Percentiles rank a stretch among this genome's conserved stretches.
Conservation (phyloP, 2,329 filamentous ascomycete genomes). For the Tolypocladium tundrense region DNA sequence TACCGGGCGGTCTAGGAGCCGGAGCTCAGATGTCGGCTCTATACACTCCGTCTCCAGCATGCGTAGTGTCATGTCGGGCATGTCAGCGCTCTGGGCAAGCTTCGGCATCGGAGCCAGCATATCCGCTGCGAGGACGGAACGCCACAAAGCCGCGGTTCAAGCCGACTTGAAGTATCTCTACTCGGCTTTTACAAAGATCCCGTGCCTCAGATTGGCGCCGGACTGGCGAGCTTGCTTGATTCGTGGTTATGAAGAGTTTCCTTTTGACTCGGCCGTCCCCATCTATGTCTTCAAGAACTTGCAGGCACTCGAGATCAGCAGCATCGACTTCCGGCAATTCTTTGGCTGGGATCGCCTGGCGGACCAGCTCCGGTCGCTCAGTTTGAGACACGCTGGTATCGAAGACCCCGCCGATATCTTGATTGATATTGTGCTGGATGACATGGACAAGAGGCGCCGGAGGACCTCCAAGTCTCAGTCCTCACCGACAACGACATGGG, state of each 20-base stretch:
- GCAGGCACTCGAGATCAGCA: slow-evolving; percentile 84
- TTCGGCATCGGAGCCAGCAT: slow-evolving; percentile 75
- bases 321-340: slow-evolving; percentile 93
- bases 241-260: slow-evolving; percentile 91
- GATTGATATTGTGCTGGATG: slow-evolving; percentile 88
- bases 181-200: slow-evolving; percentile 97
- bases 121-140: slow-evolving; percentile 72
- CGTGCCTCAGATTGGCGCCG: slow-evolving; percentile 79
- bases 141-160: slow-evolving; percentile 76
- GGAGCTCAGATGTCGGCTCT: slow-evolving; percentile 74
- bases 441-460: slow-evolving; percentile 84
- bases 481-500: slow-evolving; percentile 67
- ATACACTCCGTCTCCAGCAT: slow-evolving; percentile 95
- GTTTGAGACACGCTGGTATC: slow-evolving; percentile 75
- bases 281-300: slow-evolving; percentile 97
- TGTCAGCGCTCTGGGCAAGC: slow-evolving; percentile 87
- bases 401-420: slow-evolving; percentile 86
- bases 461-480: slow-evolving; percentile 78
- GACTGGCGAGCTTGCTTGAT: slow-evolving; percentile 88
- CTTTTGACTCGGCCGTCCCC: slow-evolving; percentile 93
- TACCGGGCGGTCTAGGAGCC: slow-evolving; percentile 64
- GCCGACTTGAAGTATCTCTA: slow-evolving; percentile 92
- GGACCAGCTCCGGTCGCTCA: slow-evolving; percentile 83
- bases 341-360: slow-evolving; percentile 93
- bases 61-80: slow-evolving; percentile 92